Evolutionary conservation across 2,329 filamentous ascomycete species (phyloP).

Genomic region (Chaetothyriales sp.): DNA sequence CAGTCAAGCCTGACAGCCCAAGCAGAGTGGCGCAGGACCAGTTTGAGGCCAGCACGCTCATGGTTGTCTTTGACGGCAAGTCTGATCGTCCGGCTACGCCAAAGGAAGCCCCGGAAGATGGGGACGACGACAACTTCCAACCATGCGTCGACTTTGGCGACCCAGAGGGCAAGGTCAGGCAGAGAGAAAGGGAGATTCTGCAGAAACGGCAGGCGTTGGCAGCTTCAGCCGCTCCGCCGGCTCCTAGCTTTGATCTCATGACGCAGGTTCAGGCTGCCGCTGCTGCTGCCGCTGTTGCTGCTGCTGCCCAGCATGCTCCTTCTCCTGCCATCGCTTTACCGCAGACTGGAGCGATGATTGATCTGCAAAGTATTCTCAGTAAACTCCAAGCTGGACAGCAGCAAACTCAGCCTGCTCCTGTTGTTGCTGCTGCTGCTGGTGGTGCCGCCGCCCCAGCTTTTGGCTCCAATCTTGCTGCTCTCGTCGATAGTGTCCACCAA

Average conservation of each 20-base stretch:
- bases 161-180: slow-evolving; percentile 25
- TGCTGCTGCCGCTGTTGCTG: slow-evolving; percentile 28
- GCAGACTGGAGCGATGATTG: slow-evolving; percentile 17
- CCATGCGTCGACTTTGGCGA: slow-evolving; percentile 29
- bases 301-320: slow-evolving; percentile 28
- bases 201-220: slow-evolving; percentile 17
- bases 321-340: slow-evolving; percentile 23
- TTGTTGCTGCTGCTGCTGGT: too few relatives aligned
- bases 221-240: not conserved
- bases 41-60: slow-evolving; percentile 32
- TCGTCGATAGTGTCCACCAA: slow-evolving; percentile 1
- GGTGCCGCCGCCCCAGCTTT: slow-evolving; percentile 2
- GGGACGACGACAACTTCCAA: slow-evolving; percentile 25
- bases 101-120: slow-evolving; percentile 29
- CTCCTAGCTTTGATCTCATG: not conserved
- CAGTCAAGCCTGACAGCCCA: slow-evolving; percentile 24
- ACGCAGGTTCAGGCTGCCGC: not conserved
- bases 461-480: slow-evolving; percentile 1
- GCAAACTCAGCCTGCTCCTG: slow-evolving; percentile 19
- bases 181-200: slow-evolving; percentile 29
- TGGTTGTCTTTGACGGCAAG: slow-evolving; percentile 32
- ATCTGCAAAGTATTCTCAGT: slow-evolving; percentile 20
- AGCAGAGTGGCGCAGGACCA: slow-evolving; percentile 32
- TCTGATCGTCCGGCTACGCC: slow-evolving; percentile 33
- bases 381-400: slow-evolving; percentile 18